These are phyloP conservation scores for Wolfiporia cocos DNA, from an alignment of 1,284 basidiomycete species.

Conservation along the genomic window DNA sequence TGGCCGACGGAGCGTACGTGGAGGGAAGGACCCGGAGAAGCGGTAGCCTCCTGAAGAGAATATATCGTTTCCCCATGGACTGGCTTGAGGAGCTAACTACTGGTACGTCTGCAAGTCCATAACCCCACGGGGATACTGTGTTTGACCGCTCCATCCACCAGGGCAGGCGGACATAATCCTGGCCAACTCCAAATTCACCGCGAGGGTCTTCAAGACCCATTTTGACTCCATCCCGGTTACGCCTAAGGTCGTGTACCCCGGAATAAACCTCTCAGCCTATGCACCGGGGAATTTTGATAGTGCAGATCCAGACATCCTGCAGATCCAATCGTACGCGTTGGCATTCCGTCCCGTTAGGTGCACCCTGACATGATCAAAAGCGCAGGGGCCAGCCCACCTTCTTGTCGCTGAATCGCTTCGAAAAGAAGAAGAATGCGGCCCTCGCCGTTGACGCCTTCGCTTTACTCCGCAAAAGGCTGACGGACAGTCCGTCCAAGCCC, in stretches of 20 bases:
- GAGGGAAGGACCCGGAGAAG: slow-evolving; percentile 39
- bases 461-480: slow-evolving; percentile 26
- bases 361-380: background rate
- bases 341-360: background rate
- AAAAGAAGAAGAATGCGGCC: slow-evolving; percentile 89
- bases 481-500: slow-evolving; percentile 10
- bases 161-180: slow-evolving; percentile 87
- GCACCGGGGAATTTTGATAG: slow-evolving; percentile 33
- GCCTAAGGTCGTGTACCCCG: slow-evolving; percentile 86
- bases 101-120: slow-evolving; percentile 46
- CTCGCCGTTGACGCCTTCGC: slow-evolving; percentile 84
- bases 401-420: slow-evolving; percentile 92
- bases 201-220: slow-evolving; percentile 69
- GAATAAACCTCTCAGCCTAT: slow-evolving; percentile 79
- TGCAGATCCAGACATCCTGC: slow-evolving; percentile 44
- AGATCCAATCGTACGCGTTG: slow-evolving; percentile 54
- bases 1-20: slow-evolving; percentile 75
- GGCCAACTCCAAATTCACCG: slow-evolving; percentile 91
- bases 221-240: slow-evolving; percentile 63
- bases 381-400: slow-evolving; percentile 69
- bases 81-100: slow-evolving; percentile 88
- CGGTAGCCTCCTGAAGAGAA: slow-evolving; percentile 50
- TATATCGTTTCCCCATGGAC: slow-evolving; percentile 90
- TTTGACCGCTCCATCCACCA: too few relatives aligned
- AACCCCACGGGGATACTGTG: too few relatives aligned